Conservation (phyloP, 2,329 filamentous ascomycete species). For the Diatrype stigma region DNA sequence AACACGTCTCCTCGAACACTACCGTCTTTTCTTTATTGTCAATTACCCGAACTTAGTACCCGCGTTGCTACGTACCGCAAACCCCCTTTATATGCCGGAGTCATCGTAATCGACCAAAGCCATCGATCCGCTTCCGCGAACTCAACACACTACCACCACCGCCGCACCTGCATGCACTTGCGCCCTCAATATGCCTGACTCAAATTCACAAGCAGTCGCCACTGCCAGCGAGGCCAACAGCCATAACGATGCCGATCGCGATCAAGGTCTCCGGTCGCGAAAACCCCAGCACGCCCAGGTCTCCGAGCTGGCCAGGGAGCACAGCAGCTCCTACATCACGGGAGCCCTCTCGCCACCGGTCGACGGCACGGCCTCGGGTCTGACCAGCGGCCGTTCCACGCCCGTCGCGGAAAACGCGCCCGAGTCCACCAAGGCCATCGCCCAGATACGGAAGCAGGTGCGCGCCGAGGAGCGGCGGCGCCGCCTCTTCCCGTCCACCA, state of each 20-base stretch:
- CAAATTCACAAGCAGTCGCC: background rate
- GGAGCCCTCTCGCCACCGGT: conserved; percentile 29
- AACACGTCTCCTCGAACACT: background rate
- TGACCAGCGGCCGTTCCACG: conserved; percentile 73
- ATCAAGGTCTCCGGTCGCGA: conserved; percentile 45
- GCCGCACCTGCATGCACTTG: background rate
- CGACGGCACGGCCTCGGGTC: conserved; percentile 35
- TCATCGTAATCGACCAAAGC: too few species aligned
- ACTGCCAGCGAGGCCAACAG: conserved; percentile 13
- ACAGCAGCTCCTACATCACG: conserved; percentile 35
- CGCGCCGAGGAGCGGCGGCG: conserved; percentile 77
- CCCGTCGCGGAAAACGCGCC: conserved; percentile 85
- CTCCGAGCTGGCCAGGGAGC: conserved; percentile 39
- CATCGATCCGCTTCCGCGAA: background rate
- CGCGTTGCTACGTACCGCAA: too few species aligned
- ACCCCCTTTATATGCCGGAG: too few species aligned
- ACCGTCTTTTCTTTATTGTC: background rate
- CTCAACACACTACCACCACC: background rate
- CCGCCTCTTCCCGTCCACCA: conserved; percentile 85
- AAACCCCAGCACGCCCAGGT: conserved; percentile 47
- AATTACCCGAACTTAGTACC: too few species aligned
- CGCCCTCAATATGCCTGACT: background rate
- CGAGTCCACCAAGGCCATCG: conserved; percentile 84
- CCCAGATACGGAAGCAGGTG: conserved; percentile 76
- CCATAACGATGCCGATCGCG: conserved; percentile 21